Conservation (phyloP, 2,329 filamentous ascomycete genomes). For the Nakataea oryzae region DNA sequence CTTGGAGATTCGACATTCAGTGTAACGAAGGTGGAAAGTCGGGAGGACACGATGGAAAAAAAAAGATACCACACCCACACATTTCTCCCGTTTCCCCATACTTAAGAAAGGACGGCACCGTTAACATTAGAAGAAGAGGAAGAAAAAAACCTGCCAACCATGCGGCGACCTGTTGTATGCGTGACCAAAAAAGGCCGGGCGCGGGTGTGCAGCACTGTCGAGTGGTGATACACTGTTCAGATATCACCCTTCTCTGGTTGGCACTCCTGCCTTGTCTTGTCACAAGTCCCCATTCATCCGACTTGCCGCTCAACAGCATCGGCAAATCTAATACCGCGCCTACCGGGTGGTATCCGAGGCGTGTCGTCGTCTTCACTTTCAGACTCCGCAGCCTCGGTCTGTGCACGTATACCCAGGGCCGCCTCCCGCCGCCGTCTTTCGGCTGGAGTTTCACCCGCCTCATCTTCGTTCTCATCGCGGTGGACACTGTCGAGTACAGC, state of each 20-base stretch:
- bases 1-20: too few relatives aligned
- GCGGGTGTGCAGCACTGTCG: too few relatives aligned
- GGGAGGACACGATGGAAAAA: too few relatives aligned
- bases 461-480: slow-evolving; percentile 25
- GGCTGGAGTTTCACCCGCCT: slow-evolving; percentile 55
- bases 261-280: not conserved
- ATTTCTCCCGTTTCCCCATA: too few relatives aligned
- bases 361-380: slow-evolving; percentile 49
- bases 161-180: too few relatives aligned
- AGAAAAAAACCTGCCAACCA: too few relatives aligned
- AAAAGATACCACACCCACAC: too few relatives aligned
- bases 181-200: too few relatives aligned
- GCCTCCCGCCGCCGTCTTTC: slow-evolving; percentile 65
- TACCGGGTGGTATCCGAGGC: slow-evolving; percentile 37
- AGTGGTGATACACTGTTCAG: not conserved
- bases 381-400: slow-evolving; percentile 27
- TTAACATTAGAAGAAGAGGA: too few relatives aligned
- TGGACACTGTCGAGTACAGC: slow-evolving; percentile 34
- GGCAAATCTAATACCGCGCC: slow-evolving; percentile 52
- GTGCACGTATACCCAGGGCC: slow-evolving; percentile 50
- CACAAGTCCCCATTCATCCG: not conserved
- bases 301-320: slow-evolving; percentile 24
- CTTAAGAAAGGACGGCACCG: too few relatives aligned
- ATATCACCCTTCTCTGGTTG: not conserved
- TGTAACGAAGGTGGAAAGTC: too few relatives aligned